Evolutionary conservation across 108 stramenopile species (phyloP), one percentile per base, ranked within the genome.

Genomic region (Conticribra guillardii): DNA sequence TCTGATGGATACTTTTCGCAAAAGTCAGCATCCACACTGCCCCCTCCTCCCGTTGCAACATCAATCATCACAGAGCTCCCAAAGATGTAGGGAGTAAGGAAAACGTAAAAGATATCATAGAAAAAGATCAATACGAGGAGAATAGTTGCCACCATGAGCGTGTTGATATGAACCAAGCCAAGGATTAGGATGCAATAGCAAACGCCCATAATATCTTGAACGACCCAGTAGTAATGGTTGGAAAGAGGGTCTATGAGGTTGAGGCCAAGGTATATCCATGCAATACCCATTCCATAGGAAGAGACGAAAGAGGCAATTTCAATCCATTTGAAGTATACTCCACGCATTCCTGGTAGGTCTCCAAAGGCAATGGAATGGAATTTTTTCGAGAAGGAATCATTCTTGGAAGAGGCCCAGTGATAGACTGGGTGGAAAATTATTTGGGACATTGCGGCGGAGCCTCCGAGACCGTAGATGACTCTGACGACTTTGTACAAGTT

Each of bases 91-190:
- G 95, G 95, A 2, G 85, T 85, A 0, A 94, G 21, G 74, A 98
- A 93, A 64, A 98, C 95, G 72, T 92, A 97, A 66, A 98, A 97
- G 22, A 98, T 92, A 70, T 97, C 94, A 80, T 98, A 98, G 49
- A 94, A 67, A 49, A 93, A 93, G 0, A 91, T 89, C 16, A 89
- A 52, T 34, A 86, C 60, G 54, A 98, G 76, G 32, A 96, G 55
- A 4, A 93, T 72, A 0, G 90, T 54, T 18, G 95, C 96, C 18
- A 97, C 92, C 80, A 83, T 87, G 46, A 92, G 84, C 27, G 64
- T 82, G 52, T 89, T 87, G 64, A 97, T 82, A 60, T 87, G 84
- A 56, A 98, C 85, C 8, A 91, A 21, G 24, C 81, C 57, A 64
- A 98, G 64, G 45, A 98, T 90, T 17, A 86, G 48, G 54, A 94